Percentiles rank a stretch among this genome's conserved stretches.
Conservation (phyloP, 805 yeast species). For the Hanseniaspora meyeri region DNA sequence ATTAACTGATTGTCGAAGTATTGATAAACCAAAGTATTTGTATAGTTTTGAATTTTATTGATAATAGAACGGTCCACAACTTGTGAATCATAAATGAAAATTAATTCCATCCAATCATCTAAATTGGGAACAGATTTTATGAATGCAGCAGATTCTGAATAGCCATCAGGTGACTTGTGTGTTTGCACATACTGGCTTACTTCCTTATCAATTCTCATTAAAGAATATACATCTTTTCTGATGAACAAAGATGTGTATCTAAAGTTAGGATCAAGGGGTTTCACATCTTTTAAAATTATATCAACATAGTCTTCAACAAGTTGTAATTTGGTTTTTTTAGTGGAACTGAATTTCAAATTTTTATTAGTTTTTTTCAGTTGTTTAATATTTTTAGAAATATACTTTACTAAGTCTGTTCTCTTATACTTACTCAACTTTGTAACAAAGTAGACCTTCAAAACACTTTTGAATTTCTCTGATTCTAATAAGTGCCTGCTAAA, state of each 20-base stretch:
- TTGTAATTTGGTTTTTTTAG: neutral
- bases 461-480: neutral
- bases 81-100: neutral
- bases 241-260: neutral
- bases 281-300: neutral
- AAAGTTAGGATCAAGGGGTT: too few relatives aligned
- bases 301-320: neutral
- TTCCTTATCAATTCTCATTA: neutral
- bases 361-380: neutral
- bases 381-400: neutral
- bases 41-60: neutral
- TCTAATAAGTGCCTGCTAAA: neutral
- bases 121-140: neutral
- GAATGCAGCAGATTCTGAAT: neutral
- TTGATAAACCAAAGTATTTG: neutral
- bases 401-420: neutral
- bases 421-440: neutral
- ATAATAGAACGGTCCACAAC: neutral
- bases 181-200: neutral
- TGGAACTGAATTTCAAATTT: neutral
- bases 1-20: neutral
- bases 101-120: neutral
- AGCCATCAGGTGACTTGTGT: too few relatives aligned
- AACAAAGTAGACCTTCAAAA: neutral
- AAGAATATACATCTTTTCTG: neutral